Base-by-base conservation (phyloP, 1,284 basidiomycete genomes). In the Omphalotus olearius region DNA sequence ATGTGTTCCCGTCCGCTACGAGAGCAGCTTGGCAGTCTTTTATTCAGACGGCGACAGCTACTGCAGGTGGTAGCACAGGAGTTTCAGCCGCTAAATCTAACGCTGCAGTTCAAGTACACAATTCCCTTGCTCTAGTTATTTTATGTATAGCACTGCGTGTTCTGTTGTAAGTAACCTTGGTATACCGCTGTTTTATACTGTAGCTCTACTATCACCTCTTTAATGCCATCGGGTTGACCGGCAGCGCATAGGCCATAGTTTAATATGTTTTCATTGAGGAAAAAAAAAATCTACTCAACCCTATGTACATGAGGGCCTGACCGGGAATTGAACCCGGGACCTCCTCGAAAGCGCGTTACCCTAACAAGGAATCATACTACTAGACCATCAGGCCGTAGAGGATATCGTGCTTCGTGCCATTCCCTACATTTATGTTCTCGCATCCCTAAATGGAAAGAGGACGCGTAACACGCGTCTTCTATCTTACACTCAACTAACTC, bases 261-360 rank as follows among this genome's bases (percentile, higher is more conserved):
- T n/a, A n/a, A n/a, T n/a, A n/a, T n/a, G n/a, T n/a, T n/a, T n/a
- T n/a, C n/a, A n/a, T n/a, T n/a, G n/a, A n/a, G n/a, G n/a, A n/a
- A n/a, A n/a, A n/a, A n/a, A n/a, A n/a, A n/a, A n/a, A n/a, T n/a
- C n/a, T n/a, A n/a, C n/a, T n/a, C n/a, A n/a, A n/a, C n/a, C n/a
- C n/a, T n/a, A n/a, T n/a, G n/a, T n/a, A n/a, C n/a, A 23, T 38
- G 36, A n/a, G 44, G 53, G 48, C 53, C 53, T 85, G 78, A 79
- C 82, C 79, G 82, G 83, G 83, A 85, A 85, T 85, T 85, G 84
- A 87, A 85, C 84, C 83, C 81, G 80, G 83, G 83, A 86, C 83
- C 83, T 85, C 84, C 82, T 85, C 82, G 83, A 84, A 33, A 37
- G 13, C n/a, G n/a, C n/a, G n/a, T n/a, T n/a, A n/a, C 46, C 46